Evolutionary conservation across 495 filamentous ascomycete genomes (phyloP), one percentile per base, ranked within the genome.

Genomic region (Diplogelasinospora grovesii): DNA sequence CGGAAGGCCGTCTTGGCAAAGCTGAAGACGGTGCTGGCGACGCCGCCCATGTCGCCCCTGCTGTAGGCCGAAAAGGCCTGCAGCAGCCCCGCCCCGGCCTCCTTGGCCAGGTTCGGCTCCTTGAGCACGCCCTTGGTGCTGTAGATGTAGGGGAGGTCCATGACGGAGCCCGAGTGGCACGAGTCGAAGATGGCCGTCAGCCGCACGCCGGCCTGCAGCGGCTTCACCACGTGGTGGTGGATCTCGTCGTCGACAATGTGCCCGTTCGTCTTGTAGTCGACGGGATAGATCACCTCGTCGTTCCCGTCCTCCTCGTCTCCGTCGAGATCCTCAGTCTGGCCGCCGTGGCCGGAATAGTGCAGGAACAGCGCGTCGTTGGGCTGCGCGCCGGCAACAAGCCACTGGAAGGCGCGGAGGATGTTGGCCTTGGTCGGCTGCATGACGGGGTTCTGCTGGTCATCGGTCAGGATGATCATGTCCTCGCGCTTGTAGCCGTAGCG

Each of bases 181-280:
- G 86, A 93, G 64, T 98, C 92, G 65, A 98, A 98, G 66, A 98
- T 97, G 36, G 86, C 86, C 0, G 92, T 98, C 41, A 98, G 69
- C 13, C 92, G 83, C 33, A 95, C 90, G 46, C 92, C 92, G 8
- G 86, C 75, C 50, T 76, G 77, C 9, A 98, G 75, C 10, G 86
- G 78, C 37, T 70, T 71, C 39, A 98, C 88, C 71, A 98, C 87
- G 51, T 85, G 81, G 41, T 80, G 71, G 56, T 97, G 92, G 77
- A 98, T 87, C 56, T 96, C 83, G 57, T 98, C 92, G 56, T 98
- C 92, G 31, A 94, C 86, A 52, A 98, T 96, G 61, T 96, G 89
- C 15, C 90, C 89, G 18, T 77, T 80, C n/a, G 65, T 63, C 42
- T 86, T 71, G 70, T 88, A 96, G 64, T 98, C 92, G 14, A 95